Evolutionary conservation across 257 asterid genomes (phyloP), one percentile per base, ranked within the genome.

Genomic region (Echium plantagineum): DNA sequence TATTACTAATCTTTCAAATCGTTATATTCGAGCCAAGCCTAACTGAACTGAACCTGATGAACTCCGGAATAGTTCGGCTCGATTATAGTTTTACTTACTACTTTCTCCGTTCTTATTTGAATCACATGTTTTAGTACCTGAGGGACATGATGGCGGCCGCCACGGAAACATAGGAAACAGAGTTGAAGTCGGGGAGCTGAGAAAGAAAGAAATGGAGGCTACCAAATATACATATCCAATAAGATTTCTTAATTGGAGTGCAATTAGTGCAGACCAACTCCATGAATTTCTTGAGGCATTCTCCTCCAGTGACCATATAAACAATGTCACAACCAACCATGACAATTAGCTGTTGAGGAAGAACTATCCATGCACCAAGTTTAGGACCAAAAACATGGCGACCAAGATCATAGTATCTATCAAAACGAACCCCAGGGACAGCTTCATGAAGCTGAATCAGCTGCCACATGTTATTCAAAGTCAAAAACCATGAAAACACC

Each of bases 261-360:
- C 64, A 66, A 15, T 18, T 15, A 0, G 70, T 73, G 4, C 60
- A 31, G 0, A 66, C 5, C 54, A 72, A 16, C 2, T 21, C 46
- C 0, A 66, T 8, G 21, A 72, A 19, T 53, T 74, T 77, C 21
- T 71, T 55, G 21, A 80, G 75, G 2, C 83, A 80, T 52, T 77
- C 72, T 2, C 82, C 85, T n/a, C 85, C 85, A n/a, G 82, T 80
- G 16, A 80, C 82, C 75, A 72, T 80, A 67, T 80, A 80, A 7
- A 80, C 71, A 20, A 80, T 74, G 77, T 80, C 56, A 4, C 72
- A 69, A 0, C 78, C 85, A 21, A 80, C 70, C 56, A 74, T 78
- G 5, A 74, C 85, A 2, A 72, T 58, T 6, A 74, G 2, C 15
- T 80, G 83, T 15, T 74, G 83, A 15, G 83, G 83, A 74, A 80